Conservation (phyloP, 2,329 filamentous ascomycete species). For the Talaromyces rugulosus region DNA sequence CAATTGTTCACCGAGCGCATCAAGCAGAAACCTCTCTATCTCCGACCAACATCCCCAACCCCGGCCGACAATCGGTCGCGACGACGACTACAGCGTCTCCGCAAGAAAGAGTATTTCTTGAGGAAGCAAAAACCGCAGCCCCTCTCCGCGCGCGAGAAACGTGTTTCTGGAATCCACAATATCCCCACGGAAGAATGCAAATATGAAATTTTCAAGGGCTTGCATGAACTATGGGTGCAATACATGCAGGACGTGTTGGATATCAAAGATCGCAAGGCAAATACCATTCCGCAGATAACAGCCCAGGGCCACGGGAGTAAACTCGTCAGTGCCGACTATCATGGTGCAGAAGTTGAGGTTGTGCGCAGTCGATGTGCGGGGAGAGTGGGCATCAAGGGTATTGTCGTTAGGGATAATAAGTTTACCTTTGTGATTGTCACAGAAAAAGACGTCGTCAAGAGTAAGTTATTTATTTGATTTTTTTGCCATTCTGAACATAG, state of each 20-base stretch:
- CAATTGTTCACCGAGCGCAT: constrained; percentile 79
- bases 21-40: constrained; percentile 72
- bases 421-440: constrained; percentile 85
- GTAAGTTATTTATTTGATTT: constrained; percentile 32
- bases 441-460: constrained; percentile 63
- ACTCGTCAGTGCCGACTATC: constrained; percentile 81
- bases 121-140: constrained; percentile 58
- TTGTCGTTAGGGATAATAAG: constrained; percentile 83
- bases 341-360: constrained; percentile 79
- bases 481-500: constrained; percentile 1
- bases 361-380: constrained; percentile 75
- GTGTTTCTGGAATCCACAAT: constrained; percentile 67
- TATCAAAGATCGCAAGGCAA: constrained; percentile 37
- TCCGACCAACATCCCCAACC: constrained; percentile 70
- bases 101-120: constrained; percentile 43
- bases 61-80: constrained; percentile 49
- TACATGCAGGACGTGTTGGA: constrained; percentile 83
- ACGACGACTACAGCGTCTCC: constrained; percentile 49
- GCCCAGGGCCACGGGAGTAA: constrained; percentile 54
- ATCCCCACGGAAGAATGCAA: constrained; percentile 65
- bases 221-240: constrained; percentile 74
- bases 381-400: constrained; percentile 77
- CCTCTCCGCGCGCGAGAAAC: constrained; percentile 74
- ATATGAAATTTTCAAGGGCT: constrained; percentile 71
- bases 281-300: constrained; percentile 44